Percentiles rank a stretch among this genome's conserved stretches.
phyloP scores from a whole-genome alignment of 2,329 filamentous ascomycete genomes.

The Xylariales sp. region DNA sequence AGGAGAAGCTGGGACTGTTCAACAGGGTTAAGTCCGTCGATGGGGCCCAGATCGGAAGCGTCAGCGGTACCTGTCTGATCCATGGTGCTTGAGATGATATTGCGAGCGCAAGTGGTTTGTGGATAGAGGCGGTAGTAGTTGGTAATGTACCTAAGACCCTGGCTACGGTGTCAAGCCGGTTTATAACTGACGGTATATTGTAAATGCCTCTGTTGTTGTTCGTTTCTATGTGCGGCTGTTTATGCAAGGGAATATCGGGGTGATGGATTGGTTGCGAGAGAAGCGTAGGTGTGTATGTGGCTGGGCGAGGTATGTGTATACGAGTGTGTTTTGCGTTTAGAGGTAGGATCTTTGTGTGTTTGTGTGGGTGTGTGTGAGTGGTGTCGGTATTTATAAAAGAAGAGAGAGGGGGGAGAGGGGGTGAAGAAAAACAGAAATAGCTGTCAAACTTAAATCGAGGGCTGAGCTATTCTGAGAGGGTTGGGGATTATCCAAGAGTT shows the following conservation, averaged over 20 bases:
- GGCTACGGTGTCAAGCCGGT: neutral
- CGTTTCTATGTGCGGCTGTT: neutral
- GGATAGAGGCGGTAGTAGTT: neutral
- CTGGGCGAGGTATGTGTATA: neutral
- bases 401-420: neutral
- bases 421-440: neutral
- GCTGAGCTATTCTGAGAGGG: neutral
- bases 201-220: neutral
- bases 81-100: conserved; percentile 40
- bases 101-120: neutral
- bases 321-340: neutral
- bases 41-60: conserved; percentile 44
- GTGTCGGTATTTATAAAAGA: neutral
- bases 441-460: neutral
- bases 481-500: neutral
- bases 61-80: conserved; percentile 46
- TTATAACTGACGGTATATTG: neutral
- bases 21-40: conserved; percentile 44
- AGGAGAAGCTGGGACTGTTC: conserved; percentile 82
- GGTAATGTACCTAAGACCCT: neutral
- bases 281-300: neutral
- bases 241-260: neutral
- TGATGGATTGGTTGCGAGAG: neutral
- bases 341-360: no score
- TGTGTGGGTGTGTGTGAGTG: neutral